Evolutionary conservation across 495 filamentous ascomycete species (phyloP).

Genomic region (Daldinia vernicosa): DNA sequence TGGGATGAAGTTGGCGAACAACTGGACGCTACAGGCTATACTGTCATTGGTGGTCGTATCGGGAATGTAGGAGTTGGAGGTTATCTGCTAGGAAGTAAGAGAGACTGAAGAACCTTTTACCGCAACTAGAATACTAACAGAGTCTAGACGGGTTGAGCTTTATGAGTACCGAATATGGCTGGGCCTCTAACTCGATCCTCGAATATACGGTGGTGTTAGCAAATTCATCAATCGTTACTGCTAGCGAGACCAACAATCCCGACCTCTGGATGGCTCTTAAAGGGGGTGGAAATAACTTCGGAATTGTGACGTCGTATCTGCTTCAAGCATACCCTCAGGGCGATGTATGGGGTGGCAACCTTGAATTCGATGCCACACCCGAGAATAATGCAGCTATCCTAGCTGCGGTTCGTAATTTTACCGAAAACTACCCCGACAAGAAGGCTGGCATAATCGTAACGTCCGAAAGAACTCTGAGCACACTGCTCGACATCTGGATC

Average conservation of each 20-base stretch:
- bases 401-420: constrained; percentile 61
- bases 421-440: constrained; percentile 59
- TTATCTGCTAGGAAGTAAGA: constrained; percentile 50
- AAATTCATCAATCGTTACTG: constrained; percentile 62
- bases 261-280: constrained; percentile 57
- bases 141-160: constrained; percentile 55
- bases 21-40: constrained; percentile 57
- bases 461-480: constrained; percentile 54
- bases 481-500: constrained; percentile 63
- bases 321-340: constrained; percentile 59
- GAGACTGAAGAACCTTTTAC: background rate
- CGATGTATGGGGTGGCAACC: constrained; percentile 65
- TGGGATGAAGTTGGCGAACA: constrained; percentile 60
- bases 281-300: constrained; percentile 62
- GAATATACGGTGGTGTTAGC: constrained; percentile 66
- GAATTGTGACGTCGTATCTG: constrained; percentile 60
- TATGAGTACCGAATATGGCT: constrained; percentile 65
- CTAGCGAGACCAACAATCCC: constrained; percentile 50
- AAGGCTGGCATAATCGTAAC: constrained; percentile 65
- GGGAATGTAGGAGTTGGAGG: constrained; percentile 57
- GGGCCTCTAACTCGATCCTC: constrained; percentile 63
- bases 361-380: constrained; percentile 53
- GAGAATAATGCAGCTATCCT: constrained; percentile 56
- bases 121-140: constrained; percentile 29
- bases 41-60: constrained; percentile 62